Percentiles rank a stretch among this genome's conserved stretches.
Evolutionary conservation across 345 rosid genomes (phyloP).

Genomic region (Bretschneidera sinensis): DNA sequence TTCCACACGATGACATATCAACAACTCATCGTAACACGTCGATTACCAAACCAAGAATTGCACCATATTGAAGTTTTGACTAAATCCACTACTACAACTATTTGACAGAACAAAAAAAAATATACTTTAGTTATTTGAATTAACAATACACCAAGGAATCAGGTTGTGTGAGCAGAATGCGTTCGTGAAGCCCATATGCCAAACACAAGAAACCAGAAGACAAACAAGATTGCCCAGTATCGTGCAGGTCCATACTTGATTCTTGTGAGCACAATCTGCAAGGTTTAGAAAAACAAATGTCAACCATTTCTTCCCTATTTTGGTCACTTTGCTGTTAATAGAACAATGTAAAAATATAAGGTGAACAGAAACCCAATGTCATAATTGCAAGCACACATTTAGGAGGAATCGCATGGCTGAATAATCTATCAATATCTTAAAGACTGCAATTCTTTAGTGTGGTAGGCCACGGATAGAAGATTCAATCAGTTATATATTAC

Average conservation of each 20-base stretch:
- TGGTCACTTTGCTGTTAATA: too few species aligned
- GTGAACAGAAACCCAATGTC: too few species aligned
- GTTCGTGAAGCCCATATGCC: conserved; percentile 95
- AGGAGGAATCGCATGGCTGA: too few species aligned
- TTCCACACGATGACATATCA: background rate
- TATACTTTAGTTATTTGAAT: conserved; percentile 15
- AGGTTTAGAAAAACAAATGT: background rate
- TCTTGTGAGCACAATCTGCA: conserved; percentile 90
- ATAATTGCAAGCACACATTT: too few species aligned
- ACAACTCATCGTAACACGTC: background rate
- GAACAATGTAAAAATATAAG: background rate
- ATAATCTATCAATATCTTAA: too few species aligned
- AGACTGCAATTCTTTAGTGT: too few species aligned
- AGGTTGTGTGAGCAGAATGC: conserved; percentile 50
- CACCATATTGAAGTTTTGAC: background rate
- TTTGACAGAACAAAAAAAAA: conserved; percentile 2
- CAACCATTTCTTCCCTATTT: background rate
- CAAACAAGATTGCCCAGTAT: conserved; percentile 93
- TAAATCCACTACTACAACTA: background rate
- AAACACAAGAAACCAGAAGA: conserved; percentile 97
- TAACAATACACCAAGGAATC: conserved; percentile 15
- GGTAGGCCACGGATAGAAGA: too few species aligned
- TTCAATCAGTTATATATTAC: too few species aligned
- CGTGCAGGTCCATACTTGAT: conserved; percentile 97
- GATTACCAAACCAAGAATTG: background rate